Evolutionary conservation across 257 asterid species (phyloP), one percentile per base, ranked within the genome.

Genomic region (Primulina huaijiensis): DNA sequence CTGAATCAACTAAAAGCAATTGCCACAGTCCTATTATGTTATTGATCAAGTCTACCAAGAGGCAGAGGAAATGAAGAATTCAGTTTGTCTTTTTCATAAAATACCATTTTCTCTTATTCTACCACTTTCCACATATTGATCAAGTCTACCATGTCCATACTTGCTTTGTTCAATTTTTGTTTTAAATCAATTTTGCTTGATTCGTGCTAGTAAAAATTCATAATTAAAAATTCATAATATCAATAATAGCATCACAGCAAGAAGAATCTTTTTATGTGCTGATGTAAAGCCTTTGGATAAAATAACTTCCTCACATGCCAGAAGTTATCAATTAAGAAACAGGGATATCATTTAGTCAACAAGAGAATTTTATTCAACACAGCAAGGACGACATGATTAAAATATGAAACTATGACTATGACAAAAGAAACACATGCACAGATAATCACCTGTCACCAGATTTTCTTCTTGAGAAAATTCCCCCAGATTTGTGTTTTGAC

Each of bases 401-500:
- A 25, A 65, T 52, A 19, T 40, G 60, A 65, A 21, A 38, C 61
- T 55, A 2, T 69, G 21, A 19, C 8, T 1, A 59, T 14, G 60
- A 62, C 69, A 55, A 60, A 20, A 60, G 66, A 59, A 75, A 43
- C 55, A 30, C 14, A 35, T 56, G 65, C 6, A 34, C 35, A 67
- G 63, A 69, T 56, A 19, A 59, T 77, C 76, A 83, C 88, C 88
- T 83, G 59, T 83, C 84, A 76, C 80, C 88, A 46, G 96, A 92
- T 82, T 84, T 87, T 76, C 79, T 87, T 74, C 96, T 88, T 50
- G 95, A 88, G 78, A 92, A 92, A 60, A 90, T 79, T 71, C 98
- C 87, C 75, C 96, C 83, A 14, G 83, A 87, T 76, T 92, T 92
- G 80, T 84, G 88, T 76, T 90, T 92, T 56, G 92, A 83, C 64